A percentile compares a stretch with the other conserved stretches of the same genome.
Conservation (phyloP, 495 filamentous ascomycete species). For the Penicillium samsonianum region DNA sequence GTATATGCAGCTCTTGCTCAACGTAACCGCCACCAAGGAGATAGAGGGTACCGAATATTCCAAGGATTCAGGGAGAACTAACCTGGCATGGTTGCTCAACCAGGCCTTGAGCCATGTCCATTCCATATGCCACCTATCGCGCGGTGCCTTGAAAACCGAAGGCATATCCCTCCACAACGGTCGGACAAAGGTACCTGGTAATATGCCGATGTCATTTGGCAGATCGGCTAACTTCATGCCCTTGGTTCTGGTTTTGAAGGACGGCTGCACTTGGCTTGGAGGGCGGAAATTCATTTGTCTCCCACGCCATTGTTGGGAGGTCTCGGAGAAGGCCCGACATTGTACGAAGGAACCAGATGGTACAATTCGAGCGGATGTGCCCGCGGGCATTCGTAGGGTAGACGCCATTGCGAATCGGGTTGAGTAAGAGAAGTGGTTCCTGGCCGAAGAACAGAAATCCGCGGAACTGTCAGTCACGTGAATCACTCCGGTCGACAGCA, state of each 20-base stretch:
- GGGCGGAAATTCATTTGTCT: constrained; percentile 28
- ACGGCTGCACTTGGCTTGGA: constrained; percentile 37
- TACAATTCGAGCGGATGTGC: constrained; percentile 21
- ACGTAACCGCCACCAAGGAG: not conserved
- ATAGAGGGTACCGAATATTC: not conserved
- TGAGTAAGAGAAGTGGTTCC: constrained; percentile 11
- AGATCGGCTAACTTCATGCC: constrained; percentile 29
- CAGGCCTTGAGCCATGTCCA: constrained; percentile 46
- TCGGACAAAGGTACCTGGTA: constrained; percentile 60
- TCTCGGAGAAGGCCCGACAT: constrained; percentile 42
- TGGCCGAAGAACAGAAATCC: constrained; percentile 28
- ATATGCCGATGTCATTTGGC: constrained; percentile 55
- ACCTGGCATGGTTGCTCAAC: constrained; percentile 46
- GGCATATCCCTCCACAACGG: constrained; percentile 59
- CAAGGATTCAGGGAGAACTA: constrained; percentile 9
- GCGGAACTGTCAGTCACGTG: constrained; percentile 29
- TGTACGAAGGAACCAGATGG: constrained; percentile 24
- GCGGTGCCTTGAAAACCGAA: constrained; percentile 51
- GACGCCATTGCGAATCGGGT: constrained; percentile 38
- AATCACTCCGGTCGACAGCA: constrained; percentile 6
- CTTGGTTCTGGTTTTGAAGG: constrained; percentile 38
- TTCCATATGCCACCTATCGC: constrained; percentile 47
- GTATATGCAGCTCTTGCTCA: not conserved
- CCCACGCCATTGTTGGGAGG: constrained; percentile 30
- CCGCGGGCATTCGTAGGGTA: constrained; percentile 33